Base-by-base conservation (phyloP, 805 yeast genomes). In the Starmerella sp. region DNA sequence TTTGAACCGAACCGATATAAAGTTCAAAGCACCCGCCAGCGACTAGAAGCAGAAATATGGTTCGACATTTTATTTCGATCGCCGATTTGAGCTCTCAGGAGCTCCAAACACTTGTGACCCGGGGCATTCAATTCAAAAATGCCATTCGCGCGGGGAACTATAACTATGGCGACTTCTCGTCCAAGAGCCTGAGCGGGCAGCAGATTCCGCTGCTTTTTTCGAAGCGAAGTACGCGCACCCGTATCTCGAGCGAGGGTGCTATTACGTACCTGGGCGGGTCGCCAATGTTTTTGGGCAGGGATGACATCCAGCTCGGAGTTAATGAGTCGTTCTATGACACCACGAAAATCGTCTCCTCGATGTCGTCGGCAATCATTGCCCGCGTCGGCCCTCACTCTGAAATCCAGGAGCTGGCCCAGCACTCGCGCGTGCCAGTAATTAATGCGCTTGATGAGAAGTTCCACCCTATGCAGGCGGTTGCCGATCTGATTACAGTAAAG, bases 301-400 rank as follows among this genome's bases (percentile, higher is more conserved):
- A 90, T 62, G 98, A 93, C 64, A 93, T 93, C 67, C 98, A 93
- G 71, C 75, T 93, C 54, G 98, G 98, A 45, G 96, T 88, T 45
- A 93, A 93, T 67, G 98, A 93, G 74, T 78, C 93, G 0, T 72
- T 88, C 56, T 84, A 85, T 64, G 98, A 93, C 69, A 85, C 97
- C 1, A 78, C 96, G 15, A 82, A 80, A 61, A 95, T 93, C 37
- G 79, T 93, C 5, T 85, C 95, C 13, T 89, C 97, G 1, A 93
- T 93, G 98, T 86, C 95, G 1, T 84, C 96, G n/a, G 84, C 95
- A 60, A 81, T 93, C 6, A 90, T 93, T 73, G 98, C 97, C n/a
- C 82, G 98, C 66, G 98, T 93, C 17, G 83, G 87, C 60, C 73
- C 79, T 31, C 96, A 93, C 66, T 75, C 79, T 29, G 96, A 91